A percentile compares a stretch with the other conserved stretches of the same genome.
These are phyloP conservation scores for Elaeis guineensis DNA, from an alignment of 176 grass and related monocot genomes.

Conservation along the genomic window DNA sequence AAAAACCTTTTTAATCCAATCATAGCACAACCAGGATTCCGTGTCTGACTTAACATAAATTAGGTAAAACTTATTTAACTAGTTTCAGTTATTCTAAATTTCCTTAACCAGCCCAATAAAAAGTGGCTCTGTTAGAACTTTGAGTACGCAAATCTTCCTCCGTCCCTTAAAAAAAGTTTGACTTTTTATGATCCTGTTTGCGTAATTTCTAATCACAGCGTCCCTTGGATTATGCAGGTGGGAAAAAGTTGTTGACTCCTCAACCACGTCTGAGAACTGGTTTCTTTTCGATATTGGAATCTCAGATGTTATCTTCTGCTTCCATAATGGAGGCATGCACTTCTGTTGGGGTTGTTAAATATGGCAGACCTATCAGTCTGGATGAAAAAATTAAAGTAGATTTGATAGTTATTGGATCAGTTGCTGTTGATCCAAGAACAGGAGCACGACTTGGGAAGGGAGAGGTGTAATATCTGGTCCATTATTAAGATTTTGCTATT, in stretches of 20 bases:
- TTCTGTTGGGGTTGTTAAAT: conserved; percentile 84
- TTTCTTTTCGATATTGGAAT: conserved; percentile 76
- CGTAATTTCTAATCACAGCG: not conserved
- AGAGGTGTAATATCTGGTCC: conserved; percentile 41
- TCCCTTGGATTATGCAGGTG: conserved; percentile 30
- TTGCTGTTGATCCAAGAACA: conserved; percentile 90
- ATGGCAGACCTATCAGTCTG: conserved; percentile 66
- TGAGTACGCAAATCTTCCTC: no score
- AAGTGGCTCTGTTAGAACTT: no score
- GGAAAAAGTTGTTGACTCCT: conserved; percentile 78
- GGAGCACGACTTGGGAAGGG: conserved; percentile 82
- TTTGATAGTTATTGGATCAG: conserved; percentile 78
- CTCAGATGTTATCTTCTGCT: conserved; percentile 49
- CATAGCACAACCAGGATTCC: no score
- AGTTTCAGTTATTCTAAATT: no score
- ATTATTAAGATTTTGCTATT: no score
- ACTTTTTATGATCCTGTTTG: not conserved
- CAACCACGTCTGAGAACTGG: conserved; percentile 86
- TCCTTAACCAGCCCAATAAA: no score
- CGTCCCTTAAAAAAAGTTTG: no score
- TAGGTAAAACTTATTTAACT: no score
- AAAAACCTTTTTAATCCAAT: no score
- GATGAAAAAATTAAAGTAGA: conserved; percentile 78
- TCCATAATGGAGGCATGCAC: conserved; percentile 78
- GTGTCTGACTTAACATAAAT: no score